Conservation (phyloP, 129 eudicot genomes). For the Gnaphalium uliginosum region DNA sequence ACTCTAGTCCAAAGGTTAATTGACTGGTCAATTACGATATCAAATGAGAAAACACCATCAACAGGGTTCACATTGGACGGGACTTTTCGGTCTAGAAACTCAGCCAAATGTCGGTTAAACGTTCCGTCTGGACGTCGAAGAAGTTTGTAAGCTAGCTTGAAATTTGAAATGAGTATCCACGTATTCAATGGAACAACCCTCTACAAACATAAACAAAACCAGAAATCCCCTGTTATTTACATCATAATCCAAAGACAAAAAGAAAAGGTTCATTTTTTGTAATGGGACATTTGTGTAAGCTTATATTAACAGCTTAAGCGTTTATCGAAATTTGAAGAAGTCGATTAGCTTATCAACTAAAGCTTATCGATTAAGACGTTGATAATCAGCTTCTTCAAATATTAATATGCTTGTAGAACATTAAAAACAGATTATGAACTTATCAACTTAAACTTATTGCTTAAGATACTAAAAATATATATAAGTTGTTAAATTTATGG, state of each 20-base stretch:
- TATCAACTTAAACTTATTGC: not conserved
- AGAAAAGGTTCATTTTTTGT: not conserved
- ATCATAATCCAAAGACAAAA: constrained; percentile 3
- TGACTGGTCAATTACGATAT: constrained; percentile 51
- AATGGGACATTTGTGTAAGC: too few relatives aligned
- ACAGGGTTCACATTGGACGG: constrained; percentile 63
- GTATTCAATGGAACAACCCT: constrained; percentile 67
- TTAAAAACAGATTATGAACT: not conserved
- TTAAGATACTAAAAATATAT: not conserved
- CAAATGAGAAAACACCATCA: constrained; percentile 71
- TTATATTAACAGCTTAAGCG: not conserved
- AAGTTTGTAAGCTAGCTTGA: constrained; percentile 65
- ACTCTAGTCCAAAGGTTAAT: constrained; percentile 52
- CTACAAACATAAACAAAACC: constrained; percentile 35
- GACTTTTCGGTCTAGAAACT: constrained; percentile 71
- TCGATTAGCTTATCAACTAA: too few relatives aligned
- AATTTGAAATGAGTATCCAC: constrained; percentile 67
- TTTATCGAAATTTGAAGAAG: too few relatives aligned
- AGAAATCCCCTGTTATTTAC: constrained; percentile 5
- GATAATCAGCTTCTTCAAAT: not conserved
- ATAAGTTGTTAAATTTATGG: not conserved
- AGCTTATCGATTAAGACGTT: not conserved
- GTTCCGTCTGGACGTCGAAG: constrained; percentile 62
- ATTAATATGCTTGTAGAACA: not conserved
- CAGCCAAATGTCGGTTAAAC: constrained; percentile 62